These are phyloP conservation scores for Iberis pinnata DNA, from an alignment of 345 rosid species.

Conservation along the genomic window DNA sequence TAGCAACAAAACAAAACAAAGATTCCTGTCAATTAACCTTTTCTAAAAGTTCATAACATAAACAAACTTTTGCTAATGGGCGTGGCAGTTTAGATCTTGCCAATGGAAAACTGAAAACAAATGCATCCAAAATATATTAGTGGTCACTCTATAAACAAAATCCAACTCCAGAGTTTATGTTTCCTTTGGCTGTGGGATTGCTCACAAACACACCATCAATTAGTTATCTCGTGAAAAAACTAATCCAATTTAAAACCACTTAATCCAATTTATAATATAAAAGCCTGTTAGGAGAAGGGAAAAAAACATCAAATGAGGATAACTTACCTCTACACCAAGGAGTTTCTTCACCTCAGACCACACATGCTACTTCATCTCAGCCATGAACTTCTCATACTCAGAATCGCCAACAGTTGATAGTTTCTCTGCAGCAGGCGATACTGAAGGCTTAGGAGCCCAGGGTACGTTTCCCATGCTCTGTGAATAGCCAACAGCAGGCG, in stretches of 20 bases:
- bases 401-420: constrained; percentile 60
- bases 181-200: constrained; percentile 21
- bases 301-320: constrained; percentile 10
- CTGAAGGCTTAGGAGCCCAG: constrained; percentile 64
- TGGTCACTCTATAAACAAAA: background rate
- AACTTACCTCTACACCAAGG: constrained; percentile 45
- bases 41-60: constrained; percentile 26
- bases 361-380: constrained; percentile 76
- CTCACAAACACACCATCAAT: constrained; percentile 22
- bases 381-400: constrained; percentile 94
- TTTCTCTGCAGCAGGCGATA: constrained; percentile 51
- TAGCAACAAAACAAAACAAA: constrained; percentile 43
- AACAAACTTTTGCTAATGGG: background rate
- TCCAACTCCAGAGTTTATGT: constrained; percentile 15
- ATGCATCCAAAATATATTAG: too few species aligned
- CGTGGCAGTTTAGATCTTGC: constrained; percentile 3
- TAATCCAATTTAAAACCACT: constrained; percentile 3
- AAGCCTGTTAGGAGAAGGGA: background rate
- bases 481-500: constrained; percentile 49
- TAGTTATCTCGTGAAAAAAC: constrained; percentile 17
- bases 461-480: constrained; percentile 59
- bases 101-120: constrained; percentile 15
- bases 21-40: constrained; percentile 37
- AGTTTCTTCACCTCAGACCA: constrained; percentile 13
- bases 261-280: background rate